Percentiles rank a stretch among this genome's conserved stretches.
These are phyloP conservation scores for Capillidium rhysosporum DNA, from an alignment of 371 early-diverging fungal species.

Conservation along the genomic window DNA sequence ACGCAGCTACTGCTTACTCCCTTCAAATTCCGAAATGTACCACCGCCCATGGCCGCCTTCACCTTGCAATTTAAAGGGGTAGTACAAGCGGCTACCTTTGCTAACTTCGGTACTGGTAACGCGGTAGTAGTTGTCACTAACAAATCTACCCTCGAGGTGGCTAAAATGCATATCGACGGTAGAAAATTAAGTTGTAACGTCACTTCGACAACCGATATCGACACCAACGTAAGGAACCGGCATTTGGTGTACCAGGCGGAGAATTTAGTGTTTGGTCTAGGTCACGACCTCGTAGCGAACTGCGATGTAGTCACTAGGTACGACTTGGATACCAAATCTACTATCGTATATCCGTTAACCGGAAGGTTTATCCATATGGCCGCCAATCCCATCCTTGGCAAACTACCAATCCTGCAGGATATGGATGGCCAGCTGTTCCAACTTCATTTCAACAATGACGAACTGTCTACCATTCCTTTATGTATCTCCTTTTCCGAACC, in stretches of 20 bases:
- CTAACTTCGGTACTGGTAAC: constrained; percentile 32
- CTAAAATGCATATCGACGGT: not conserved
- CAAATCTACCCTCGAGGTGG: not conserved
- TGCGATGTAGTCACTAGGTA: not conserved
- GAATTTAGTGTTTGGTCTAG: not conserved
- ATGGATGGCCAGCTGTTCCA: not conserved
- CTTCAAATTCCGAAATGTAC: constrained; percentile 66
- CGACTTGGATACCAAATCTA: not conserved
- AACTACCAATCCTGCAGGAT: no score
- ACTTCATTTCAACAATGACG: not conserved
- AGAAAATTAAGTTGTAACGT: not conserved
- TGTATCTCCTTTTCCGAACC: not conserved
- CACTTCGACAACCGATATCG: not conserved
- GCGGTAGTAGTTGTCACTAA: constrained; percentile 36
- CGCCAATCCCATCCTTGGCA: no score
- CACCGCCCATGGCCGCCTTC: constrained; percentile 76
- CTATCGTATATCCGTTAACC: no score
- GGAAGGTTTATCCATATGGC: no score
- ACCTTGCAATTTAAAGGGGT: constrained; percentile 20
- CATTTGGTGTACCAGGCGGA: not conserved
- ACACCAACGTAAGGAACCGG: not conserved
- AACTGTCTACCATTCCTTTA: not conserved
- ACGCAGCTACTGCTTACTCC: constrained; percentile 55
- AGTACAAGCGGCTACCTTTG: constrained; percentile 37
- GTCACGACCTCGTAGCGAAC: not conserved